Conservation (phyloP, 75 land plant species). For the Picea glauca region DNA sequence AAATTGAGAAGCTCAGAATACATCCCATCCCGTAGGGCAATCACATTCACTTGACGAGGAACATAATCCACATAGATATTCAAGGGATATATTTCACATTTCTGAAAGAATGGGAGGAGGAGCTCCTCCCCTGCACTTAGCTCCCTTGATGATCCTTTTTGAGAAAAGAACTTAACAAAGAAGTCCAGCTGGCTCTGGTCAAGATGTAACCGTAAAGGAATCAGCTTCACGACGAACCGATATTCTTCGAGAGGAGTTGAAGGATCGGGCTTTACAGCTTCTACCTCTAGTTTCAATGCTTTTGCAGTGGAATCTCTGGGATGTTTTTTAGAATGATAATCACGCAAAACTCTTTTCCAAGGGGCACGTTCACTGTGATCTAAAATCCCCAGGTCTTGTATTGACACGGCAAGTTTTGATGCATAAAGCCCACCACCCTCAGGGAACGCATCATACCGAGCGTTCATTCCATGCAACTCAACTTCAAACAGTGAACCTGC, state of each 20-base stretch:
- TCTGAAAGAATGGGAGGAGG: constrained; percentile 93
- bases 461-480: constrained; percentile 38
- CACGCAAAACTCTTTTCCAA: constrained; percentile 86
- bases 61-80: constrained; percentile 81
- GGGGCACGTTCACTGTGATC: constrained; percentile 84
- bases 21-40: constrained; percentile 68
- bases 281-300: constrained; percentile 75
- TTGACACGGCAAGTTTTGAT: constrained; percentile 61
- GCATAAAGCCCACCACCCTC: constrained; percentile 45
- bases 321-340: constrained; percentile 59
- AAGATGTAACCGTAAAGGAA: constrained; percentile 82
- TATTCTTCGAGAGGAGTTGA: constrained; percentile 83
- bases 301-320: constrained; percentile 79
- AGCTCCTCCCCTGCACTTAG: constrained; percentile 41
- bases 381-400: constrained; percentile 65
- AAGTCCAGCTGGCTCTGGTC: constrained; percentile 92
- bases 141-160: constrained; percentile 3
- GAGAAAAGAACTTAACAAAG: constrained; percentile 67
- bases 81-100: constrained; percentile 74
- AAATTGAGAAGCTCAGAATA: constrained; percentile 88
- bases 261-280: constrained; percentile 90
- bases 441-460: constrained; percentile 65
- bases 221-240: constrained; percentile 62
- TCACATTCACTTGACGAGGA: constrained; percentile 71
- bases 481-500: constrained; percentile 54